Evolutionary conservation across 1,284 basidiomycete species (phyloP).

Genomic region (Rhodotorula sp.): DNA sequence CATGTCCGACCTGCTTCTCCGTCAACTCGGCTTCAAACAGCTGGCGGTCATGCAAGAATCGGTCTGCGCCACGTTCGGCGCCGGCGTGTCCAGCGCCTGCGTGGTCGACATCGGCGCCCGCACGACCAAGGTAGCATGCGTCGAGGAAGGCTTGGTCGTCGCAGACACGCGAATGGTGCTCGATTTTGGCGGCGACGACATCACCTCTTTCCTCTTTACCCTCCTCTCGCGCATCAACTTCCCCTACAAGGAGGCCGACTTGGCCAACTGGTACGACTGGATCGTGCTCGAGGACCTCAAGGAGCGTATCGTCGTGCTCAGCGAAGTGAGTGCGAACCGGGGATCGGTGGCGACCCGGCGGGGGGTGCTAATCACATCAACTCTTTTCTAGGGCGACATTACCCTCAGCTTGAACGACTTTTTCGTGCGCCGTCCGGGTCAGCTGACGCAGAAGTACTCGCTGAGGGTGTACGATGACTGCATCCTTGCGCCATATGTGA

Average conservation of each 20-base stretch:
- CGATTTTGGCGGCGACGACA: slow-evolving; percentile 87
- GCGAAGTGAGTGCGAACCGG: slow-evolving; percentile 61
- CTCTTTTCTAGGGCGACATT: slow-evolving; percentile 66
- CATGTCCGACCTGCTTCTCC: slow-evolving; percentile 70
- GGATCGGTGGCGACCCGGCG: background rate
- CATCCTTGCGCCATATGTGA: slow-evolving; percentile 87
- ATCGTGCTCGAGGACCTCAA: slow-evolving; percentile 84
- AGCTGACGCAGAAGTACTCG: slow-evolving; percentile 80
- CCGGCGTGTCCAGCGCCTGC: slow-evolving; percentile 89
- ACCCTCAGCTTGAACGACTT: slow-evolving; percentile 87
- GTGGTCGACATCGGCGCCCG: slow-evolving; percentile 91
- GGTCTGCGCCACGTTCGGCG: slow-evolving; percentile 88
- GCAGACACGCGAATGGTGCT: slow-evolving; percentile 83
- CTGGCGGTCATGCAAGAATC: slow-evolving; percentile 69
- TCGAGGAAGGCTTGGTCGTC: slow-evolving; percentile 89
- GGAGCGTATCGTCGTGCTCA: slow-evolving; percentile 71
- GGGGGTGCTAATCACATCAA: rapidly evolving
- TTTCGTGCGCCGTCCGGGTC: slow-evolving; percentile 70
- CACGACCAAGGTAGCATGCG: slow-evolving; percentile 81
- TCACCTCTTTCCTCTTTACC: slow-evolving; percentile 82
- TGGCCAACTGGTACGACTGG: slow-evolving; percentile 78
- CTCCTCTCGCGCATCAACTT: slow-evolving; percentile 74
- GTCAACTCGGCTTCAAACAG: slow-evolving; percentile 85
- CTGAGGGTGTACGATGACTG: slow-evolving; percentile 93
- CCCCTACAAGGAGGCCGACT: slow-evolving; percentile 79